Evolutionary conservation across 2,329 filamentous ascomycete species (phyloP), one percentile per base, ranked within the genome.

Genomic region (Hymenoscyphus fraxineus): DNA sequence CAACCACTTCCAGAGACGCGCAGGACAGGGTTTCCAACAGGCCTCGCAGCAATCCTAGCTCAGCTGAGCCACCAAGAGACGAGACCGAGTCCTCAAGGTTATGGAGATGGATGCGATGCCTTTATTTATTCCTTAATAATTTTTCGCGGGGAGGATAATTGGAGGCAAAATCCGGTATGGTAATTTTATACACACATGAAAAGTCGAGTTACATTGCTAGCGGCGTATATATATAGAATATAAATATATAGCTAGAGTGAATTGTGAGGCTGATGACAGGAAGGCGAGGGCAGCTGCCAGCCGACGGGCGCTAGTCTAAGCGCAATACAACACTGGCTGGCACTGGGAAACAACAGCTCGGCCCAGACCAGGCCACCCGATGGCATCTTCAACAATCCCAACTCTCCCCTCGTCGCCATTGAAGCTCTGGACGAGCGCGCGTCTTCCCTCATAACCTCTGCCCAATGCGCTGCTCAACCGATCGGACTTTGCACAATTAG

Each of bases 401-500:
- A 54, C 19, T 27, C 47, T 27, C 47, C 47, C 22, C 22, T 54
- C 22, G 35, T 35, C 35, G 35, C 47, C 47, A 27, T 22, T 54
- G 47, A 19, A 54, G 47, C 47, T 19, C 19, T 54, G 47, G 47
- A 19, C 22, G 47, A 54, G 47, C 47, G 47, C 19, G 10, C 9
- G 19, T 22, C 47, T 31, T 27, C 19, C 22, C 7, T 54, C 22
- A 54, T 54, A 54, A 22, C 19, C 47, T 54, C 19, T 19, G 22
- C 19, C 47, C 47, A 54, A 54, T 54, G 47, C 10, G 47, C 22
- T 54, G 19, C 47, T 19, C 47, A 22, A 56, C 68, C 5, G 22
- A 12, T 57, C 31, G 10, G 55, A 3, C 55, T 38, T 38, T 16
- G 64, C 63, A 27, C 64, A 68, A 64, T 71, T 71, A 62, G 69